Conservation (phyloP, 2,329 filamentous ascomycete genomes). For the Zymoseptoria passerinii region DNA sequence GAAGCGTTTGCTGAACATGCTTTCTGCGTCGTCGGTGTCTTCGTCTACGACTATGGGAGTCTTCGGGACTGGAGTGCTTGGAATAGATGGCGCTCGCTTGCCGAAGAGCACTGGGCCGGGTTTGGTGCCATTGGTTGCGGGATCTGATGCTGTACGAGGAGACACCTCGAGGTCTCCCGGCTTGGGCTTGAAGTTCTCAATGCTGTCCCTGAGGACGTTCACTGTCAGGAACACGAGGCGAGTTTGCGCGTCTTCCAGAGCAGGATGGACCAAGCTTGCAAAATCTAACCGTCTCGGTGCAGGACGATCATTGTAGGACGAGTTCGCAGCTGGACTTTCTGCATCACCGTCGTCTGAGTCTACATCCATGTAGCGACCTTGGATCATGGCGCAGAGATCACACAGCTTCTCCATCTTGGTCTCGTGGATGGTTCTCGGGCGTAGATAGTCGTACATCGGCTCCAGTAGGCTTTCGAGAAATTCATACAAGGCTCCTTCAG, state of each 20-base stretch:
- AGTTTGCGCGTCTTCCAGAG: slow-evolving; percentile 59
- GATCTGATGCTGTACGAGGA: slow-evolving; percentile 27
- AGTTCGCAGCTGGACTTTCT: slow-evolving; percentile 12
- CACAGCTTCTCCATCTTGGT: slow-evolving; percentile 58
- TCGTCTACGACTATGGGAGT: slow-evolving; percentile 46
- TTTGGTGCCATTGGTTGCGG: slow-evolving; percentile 22
- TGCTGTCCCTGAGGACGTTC: slow-evolving; percentile 55
- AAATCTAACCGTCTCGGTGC: slow-evolving; percentile 46
- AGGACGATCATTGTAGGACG: slow-evolving; percentile 13
- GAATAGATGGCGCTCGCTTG: slow-evolving; percentile 30
- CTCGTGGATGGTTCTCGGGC: slow-evolving; percentile 58
- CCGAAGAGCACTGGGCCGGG: slow-evolving; percentile 45
- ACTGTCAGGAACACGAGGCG: slow-evolving; percentile 58
- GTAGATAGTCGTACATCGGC: slow-evolving; percentile 57
- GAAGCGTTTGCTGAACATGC: slow-evolving; percentile 26
- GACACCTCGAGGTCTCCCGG: slow-evolving; percentile 59
- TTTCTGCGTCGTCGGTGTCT: slow-evolving; percentile 47
- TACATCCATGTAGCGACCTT: slow-evolving; percentile 55
- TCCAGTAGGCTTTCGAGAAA: slow-evolving; percentile 61
- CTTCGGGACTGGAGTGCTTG: slow-evolving; percentile 38
- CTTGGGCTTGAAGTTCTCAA: slow-evolving; percentile 57
- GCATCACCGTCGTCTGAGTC: slow-evolving; percentile 43
- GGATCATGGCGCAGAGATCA: slow-evolving; percentile 57
- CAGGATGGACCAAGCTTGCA: slow-evolving; percentile 52
- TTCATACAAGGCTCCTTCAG: slow-evolving; percentile 54